Conservation (phyloP, 495 filamentous ascomycete genomes). For the Hypoxylon perforatum region DNA sequence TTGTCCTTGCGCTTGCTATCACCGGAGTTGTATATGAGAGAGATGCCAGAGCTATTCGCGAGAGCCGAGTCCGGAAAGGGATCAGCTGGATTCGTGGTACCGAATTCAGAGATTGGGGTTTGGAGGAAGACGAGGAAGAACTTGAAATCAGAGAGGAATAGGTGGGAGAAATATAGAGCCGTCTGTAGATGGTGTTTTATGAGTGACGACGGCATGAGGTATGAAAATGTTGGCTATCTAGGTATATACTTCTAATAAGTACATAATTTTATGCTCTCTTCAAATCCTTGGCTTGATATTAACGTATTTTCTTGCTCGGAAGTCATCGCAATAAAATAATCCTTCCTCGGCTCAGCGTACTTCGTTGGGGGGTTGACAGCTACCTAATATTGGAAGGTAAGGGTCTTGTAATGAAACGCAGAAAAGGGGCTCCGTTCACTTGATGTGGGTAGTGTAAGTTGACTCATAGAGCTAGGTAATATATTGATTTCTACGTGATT, state of each 20-base stretch:
- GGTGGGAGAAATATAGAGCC: not conserved
- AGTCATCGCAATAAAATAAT: not conserved
- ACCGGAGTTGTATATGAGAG: constrained; percentile 83
- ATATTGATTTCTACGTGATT: too few relatives aligned
- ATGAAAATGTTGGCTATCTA: not conserved
- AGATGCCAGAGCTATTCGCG: constrained; percentile 73
- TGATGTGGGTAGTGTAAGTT: too few relatives aligned
- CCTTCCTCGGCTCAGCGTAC: not conserved
- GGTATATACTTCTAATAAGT: constrained; percentile 3
- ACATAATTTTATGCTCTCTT: not conserved
- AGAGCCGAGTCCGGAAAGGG: constrained; percentile 74
- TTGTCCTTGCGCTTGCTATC: constrained; percentile 79
- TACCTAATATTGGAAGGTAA: too few relatives aligned
- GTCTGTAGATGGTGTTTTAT: not conserved
- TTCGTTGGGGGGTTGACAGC: too few relatives aligned
- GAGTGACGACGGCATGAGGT: constrained; percentile 3
- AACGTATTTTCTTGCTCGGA: too few relatives aligned
- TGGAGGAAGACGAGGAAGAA: constrained; percentile 50
- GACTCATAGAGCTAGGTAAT: too few relatives aligned
- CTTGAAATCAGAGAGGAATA: constrained; percentile 40
- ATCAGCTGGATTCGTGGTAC: constrained; percentile 78
- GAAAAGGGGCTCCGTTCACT: too few relatives aligned
- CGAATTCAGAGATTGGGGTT: constrained; percentile 59
- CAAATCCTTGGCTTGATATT: too few relatives aligned
- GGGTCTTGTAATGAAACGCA: too few relatives aligned